Evolutionary conservation across 805 yeast genomes (phyloP).

Genomic region (Candida parachauliodes): DNA sequence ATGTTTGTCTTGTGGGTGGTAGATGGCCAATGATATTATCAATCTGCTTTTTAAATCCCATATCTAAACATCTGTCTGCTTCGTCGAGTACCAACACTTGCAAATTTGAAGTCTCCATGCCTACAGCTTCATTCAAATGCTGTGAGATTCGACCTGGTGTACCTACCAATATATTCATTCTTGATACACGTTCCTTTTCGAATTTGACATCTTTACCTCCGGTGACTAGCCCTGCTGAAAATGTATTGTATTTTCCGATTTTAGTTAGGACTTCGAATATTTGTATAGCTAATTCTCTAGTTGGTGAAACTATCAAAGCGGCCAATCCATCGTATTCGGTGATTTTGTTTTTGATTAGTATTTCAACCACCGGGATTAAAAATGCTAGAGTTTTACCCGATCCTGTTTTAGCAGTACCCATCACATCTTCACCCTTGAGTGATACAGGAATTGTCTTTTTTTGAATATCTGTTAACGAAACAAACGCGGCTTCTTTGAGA

Average conservation of each 20-base stretch:
- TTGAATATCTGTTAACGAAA: slow-evolving; percentile 83
- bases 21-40: slow-evolving; percentile 77
- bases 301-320: slow-evolving; percentile 85
- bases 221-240: slow-evolving; percentile 87
- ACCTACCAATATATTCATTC: slow-evolving; percentile 79
- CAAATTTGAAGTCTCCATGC: slow-evolving; percentile 68
- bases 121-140: slow-evolving; percentile 86
- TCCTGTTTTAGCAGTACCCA: slow-evolving; percentile 88
- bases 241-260: slow-evolving; percentile 68
- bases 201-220: slow-evolving; percentile 88
- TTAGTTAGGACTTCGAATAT: slow-evolving; percentile 83
- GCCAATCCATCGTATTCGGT: slow-evolving; percentile 85
- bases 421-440: slow-evolving; percentile 70
- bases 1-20: slow-evolving; percentile 78
- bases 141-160: slow-evolving; percentile 91
- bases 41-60: slow-evolving; percentile 84
- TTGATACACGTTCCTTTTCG: slow-evolving; percentile 75
- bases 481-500: slow-evolving; percentile 71
- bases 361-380: slow-evolving; percentile 74
- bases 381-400: slow-evolving; percentile 91
- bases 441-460: slow-evolving; percentile 71
- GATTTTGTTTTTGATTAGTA: slow-evolving; percentile 66
- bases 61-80: slow-evolving; percentile 88
- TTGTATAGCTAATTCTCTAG: slow-evolving; percentile 88
- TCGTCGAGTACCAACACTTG: slow-evolving; percentile 84